phyloP scores from a whole-genome alignment of 441 rosid genomes.

The Gossypium lobatum region DNA sequence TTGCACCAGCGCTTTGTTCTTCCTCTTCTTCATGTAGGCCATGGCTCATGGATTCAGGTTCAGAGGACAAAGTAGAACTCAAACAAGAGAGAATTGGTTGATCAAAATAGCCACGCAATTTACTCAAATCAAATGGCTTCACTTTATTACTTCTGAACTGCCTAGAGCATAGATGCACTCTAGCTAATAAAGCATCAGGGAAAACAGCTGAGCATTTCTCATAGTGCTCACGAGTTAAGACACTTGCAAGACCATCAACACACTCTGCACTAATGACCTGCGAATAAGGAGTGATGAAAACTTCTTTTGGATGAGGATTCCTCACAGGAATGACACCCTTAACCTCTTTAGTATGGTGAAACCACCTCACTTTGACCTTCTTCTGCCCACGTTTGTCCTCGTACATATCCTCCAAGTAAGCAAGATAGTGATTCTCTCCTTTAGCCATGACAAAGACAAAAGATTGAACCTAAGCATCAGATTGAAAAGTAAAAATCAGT shows the following conservation, averaged over 20 bases:
- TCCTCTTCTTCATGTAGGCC: conserved; percentile 47
- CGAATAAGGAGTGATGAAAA: conserved; percentile 81
- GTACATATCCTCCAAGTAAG: conserved; percentile 95
- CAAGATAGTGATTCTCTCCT: conserved; percentile 73
- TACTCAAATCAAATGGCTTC: conserved; percentile 74
- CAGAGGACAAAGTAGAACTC: conserved; percentile 36
- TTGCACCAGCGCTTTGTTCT: conserved; percentile 42
- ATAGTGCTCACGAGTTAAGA: conserved; percentile 75
- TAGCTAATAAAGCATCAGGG: conserved; percentile 53
- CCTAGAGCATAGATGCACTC: conserved; percentile 70
- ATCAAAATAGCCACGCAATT: conserved; percentile 77
- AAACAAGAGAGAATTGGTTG: conserved; percentile 73
- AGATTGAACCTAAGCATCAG: conserved; percentile 60
- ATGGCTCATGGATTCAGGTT: conserved; percentile 33
- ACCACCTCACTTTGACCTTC: conserved; percentile 97
- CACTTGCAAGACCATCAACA: conserved; percentile 84
- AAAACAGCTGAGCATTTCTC: conserved; percentile 56
- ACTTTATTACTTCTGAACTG: conserved; percentile 78
- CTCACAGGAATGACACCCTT: conserved; percentile 62
- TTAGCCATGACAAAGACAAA: conserved; percentile 94
- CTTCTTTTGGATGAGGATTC: conserved; percentile 84
- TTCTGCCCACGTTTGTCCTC: conserved; percentile 91
- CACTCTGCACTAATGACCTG: conserved; percentile 97
- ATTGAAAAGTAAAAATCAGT: conserved; percentile 2
- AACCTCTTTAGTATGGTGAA: conserved; percentile 86